A percentile compares a stretch with the other conserved stretches of the same genome.
Conservation (phyloP, 441 rosid genomes). For the Geranium incanum region DNA sequence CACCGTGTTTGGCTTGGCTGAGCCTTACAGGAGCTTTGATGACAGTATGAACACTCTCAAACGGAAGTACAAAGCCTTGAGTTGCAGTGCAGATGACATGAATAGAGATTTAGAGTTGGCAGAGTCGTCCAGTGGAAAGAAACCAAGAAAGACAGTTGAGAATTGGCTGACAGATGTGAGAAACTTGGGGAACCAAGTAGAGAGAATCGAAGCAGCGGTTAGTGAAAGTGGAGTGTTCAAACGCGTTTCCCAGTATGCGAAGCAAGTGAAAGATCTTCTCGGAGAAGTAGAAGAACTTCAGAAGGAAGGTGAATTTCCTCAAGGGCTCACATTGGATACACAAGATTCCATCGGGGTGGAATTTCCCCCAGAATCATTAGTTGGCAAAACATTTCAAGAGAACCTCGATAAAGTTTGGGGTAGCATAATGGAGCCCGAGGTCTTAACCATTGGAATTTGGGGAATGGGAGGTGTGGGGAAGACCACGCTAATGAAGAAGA, state of each 20-base stretch:
- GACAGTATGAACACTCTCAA: too few relatives aligned
- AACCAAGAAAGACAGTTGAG: not conserved
- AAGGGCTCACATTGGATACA: too few relatives aligned
- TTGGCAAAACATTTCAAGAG: not conserved
- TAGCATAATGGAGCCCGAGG: not conserved
- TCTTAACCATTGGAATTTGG: not conserved
- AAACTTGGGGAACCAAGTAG: not conserved
- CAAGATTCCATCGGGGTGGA: too few relatives aligned
- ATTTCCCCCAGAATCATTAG: not conserved
- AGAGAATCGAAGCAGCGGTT: not conserved
- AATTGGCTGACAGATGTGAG: constrained; percentile 4
- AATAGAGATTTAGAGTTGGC: not conserved
- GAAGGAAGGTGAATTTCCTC: too few relatives aligned
- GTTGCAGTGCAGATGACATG: too few relatives aligned
- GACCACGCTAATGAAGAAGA: not conserved
- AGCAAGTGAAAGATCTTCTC: too few relatives aligned
- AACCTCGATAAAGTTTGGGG: not conserved
- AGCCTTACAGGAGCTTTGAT: too few relatives aligned
- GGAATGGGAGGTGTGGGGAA: not conserved
- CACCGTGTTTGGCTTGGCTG: too few relatives aligned
- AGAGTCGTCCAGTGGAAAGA: not conserved
- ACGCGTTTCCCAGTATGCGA: not conserved
- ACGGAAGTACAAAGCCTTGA: too few relatives aligned
- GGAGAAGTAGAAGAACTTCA: too few relatives aligned
- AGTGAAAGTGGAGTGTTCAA: not conserved